Evolutionary conservation across 805 yeast genomes (phyloP).

Genomic region (Candida ortonii): DNA sequence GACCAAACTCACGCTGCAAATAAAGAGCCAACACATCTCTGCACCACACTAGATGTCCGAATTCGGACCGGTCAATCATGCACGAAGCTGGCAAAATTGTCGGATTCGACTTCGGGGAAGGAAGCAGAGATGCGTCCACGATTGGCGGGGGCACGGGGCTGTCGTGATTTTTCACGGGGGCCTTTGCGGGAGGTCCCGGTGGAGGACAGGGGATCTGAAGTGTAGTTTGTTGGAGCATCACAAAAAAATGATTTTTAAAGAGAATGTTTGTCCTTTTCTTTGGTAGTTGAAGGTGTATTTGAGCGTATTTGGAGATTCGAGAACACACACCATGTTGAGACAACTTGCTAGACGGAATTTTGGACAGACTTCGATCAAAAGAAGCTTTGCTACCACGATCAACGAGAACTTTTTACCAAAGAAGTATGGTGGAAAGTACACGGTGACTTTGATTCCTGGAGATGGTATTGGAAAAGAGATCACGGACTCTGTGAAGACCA

Average conservation of each 20-base stretch:
- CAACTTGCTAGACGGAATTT: conserved; percentile 21
- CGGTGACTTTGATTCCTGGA: conserved; percentile 95
- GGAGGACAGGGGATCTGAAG: too few relatives aligned
- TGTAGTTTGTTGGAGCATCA: too few relatives aligned
- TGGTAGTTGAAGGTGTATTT: too few relatives aligned
- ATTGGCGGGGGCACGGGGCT: conserved; percentile 1
- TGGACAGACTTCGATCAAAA: conserved; percentile 15
- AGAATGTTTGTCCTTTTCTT: too few relatives aligned
- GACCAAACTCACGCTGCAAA: neutral
- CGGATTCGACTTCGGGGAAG: conserved; percentile 22
- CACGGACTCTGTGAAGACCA: conserved; percentile 87
- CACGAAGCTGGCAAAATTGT: too few relatives aligned
- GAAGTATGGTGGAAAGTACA: conserved; percentile 91
- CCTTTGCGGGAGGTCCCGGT: too few relatives aligned
- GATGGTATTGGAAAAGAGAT: conserved; percentile 98
- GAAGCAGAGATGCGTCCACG: conserved; percentile 2
- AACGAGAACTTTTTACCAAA: conserved; percentile 55
- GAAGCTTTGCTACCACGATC: conserved; percentile 33
- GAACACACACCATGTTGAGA: conserved; percentile 24
- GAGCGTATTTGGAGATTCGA: too few relatives aligned
- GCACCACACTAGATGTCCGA: too few relatives aligned
- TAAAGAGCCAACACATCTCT: too few relatives aligned
- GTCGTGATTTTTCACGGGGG: too few relatives aligned
- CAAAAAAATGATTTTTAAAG: too few relatives aligned
- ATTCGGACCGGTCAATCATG: too few relatives aligned